Conservation (phyloP, 2,329 filamentous ascomycete species). For the Diplodia seriata region DNA sequence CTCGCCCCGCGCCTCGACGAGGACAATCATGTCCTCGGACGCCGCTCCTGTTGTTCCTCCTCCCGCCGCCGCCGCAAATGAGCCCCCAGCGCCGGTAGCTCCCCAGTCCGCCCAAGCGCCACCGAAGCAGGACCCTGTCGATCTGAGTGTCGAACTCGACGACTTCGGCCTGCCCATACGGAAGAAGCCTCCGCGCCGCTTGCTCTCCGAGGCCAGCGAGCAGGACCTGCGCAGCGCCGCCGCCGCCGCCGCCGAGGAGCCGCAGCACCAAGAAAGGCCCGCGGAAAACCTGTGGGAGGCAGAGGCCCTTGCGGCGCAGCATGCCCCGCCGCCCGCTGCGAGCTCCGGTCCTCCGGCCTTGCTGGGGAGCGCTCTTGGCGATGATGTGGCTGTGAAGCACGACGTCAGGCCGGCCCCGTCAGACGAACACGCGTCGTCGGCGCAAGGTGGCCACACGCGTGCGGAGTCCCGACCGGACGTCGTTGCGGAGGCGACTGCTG, state of each 20-base stretch:
- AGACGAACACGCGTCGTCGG: not conserved
- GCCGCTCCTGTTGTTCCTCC: slow-evolving; percentile 6
- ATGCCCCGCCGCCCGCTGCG: not conserved
- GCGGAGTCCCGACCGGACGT: slow-evolving; percentile 14
- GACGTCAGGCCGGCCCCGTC: slow-evolving; percentile 17
- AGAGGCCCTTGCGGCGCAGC: slow-evolving; percentile 18
- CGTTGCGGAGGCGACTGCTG: slow-evolving; percentile 12
- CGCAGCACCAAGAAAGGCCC: slow-evolving; percentile 41
- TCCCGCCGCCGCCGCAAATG: not conserved
- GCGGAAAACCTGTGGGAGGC: slow-evolving; percentile 14
- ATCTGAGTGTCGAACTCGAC: slow-evolving; percentile 61
- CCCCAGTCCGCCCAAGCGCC: slow-evolving; percentile 15
- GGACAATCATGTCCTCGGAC: slow-evolving; percentile 19
- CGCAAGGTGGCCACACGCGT: slow-evolving; percentile 8
- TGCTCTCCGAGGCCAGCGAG: slow-evolving; percentile 42
- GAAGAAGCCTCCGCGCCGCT: slow-evolving; percentile 40
- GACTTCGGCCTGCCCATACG: slow-evolving; percentile 74
- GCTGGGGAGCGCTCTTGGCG: not conserved
- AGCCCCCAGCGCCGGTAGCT: slow-evolving; percentile 16
- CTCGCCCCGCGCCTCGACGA: not conserved
- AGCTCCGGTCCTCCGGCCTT: not conserved
- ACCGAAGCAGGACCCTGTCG: slow-evolving; percentile 20
- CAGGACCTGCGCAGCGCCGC: slow-evolving; percentile 36
- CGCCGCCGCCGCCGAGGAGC: slow-evolving; percentile 37
- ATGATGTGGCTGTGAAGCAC: slow-evolving; percentile 2